These are phyloP conservation scores for Rhododendron kiyosumense DNA, from an alignment of 148 eudicot species.

Conservation along the genomic window DNA sequence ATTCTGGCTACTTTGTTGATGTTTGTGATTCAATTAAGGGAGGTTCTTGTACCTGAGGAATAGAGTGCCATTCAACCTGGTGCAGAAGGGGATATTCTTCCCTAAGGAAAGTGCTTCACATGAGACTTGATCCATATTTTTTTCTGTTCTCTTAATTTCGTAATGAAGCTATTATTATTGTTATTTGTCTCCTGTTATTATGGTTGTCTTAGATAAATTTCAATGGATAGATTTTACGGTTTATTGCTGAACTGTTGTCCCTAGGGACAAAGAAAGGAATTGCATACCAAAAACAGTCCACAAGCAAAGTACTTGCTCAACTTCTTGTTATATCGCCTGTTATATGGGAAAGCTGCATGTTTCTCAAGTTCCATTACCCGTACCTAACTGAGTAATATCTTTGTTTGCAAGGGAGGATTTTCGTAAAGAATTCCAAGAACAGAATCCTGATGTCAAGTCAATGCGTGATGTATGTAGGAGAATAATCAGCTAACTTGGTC, in stretches of 20 bases:
- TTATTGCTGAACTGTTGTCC: not conserved
- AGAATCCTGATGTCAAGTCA: slow-evolving; percentile 68
- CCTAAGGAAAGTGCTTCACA: not conserved
- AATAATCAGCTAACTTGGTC: not conserved
- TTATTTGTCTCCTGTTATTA: not conserved
- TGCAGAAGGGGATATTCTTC: not conserved
- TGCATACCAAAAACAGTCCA: not conserved
- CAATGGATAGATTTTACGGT: not conserved
- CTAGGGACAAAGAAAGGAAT: not conserved
- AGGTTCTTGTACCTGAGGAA: not conserved
- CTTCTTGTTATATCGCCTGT: not conserved
- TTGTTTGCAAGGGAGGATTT: slow-evolving; percentile 67
- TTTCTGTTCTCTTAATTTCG: not conserved
- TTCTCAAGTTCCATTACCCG: not conserved
- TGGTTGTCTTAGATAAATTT: not conserved
- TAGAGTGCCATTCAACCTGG: not conserved
- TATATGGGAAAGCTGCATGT: not conserved
- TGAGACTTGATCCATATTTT: not conserved
- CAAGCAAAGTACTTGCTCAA: not conserved
- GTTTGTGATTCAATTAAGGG: not conserved
- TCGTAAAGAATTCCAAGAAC: slow-evolving; percentile 72
- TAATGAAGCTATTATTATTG: not conserved
- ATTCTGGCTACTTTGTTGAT: not conserved
- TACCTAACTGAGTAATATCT: not conserved
- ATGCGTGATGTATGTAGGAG: slow-evolving; percentile 67